Conservation (phyloP, 345 rosid species). For the Populus alba region DNA sequence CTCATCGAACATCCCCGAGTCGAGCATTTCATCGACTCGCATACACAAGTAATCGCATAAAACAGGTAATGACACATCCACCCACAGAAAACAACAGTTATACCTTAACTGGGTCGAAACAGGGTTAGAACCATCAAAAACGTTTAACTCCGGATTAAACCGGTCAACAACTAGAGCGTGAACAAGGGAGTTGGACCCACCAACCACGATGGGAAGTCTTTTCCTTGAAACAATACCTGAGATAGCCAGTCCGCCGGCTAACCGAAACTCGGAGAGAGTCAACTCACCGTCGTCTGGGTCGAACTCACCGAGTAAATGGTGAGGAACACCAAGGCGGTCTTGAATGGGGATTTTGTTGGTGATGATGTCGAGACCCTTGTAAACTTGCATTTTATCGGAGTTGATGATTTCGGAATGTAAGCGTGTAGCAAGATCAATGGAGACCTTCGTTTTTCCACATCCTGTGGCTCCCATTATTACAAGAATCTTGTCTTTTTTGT, state of each 20-base stretch:
- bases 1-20: slow-evolving; percentile 84
- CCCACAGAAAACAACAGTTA: slow-evolving; percentile 80
- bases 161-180: slow-evolving; percentile 62
- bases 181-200: slow-evolving; percentile 86
- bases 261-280: slow-evolving; percentile 54
- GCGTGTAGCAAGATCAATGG: slow-evolving; percentile 65
- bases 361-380: slow-evolving; percentile 69
- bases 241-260: slow-evolving; percentile 38
- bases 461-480: slow-evolving; percentile 93
- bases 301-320: slow-evolving; percentile 67
- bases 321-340: slow-evolving; percentile 64
- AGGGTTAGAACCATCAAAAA: slow-evolving; percentile 39
- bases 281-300: slow-evolving; percentile 47
- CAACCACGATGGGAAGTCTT: slow-evolving; percentile 65
- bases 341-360: slow-evolving; percentile 68
- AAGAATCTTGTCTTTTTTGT: slow-evolving; percentile 49
- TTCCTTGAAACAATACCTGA: slow-evolving; percentile 39
- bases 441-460: slow-evolving; percentile 72
- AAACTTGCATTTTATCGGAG: slow-evolving; percentile 89
- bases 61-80: slow-evolving; percentile 63
- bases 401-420: slow-evolving; percentile 64
- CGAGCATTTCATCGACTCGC: slow-evolving; percentile 91
- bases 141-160: slow-evolving; percentile 50
- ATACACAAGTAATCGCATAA: slow-evolving; percentile 53
- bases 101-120: slow-evolving; percentile 52